These are phyloP conservation scores for Gossypium schwendimanii DNA, from an alignment of 441 rosid genomes.

Conservation along the genomic window DNA sequence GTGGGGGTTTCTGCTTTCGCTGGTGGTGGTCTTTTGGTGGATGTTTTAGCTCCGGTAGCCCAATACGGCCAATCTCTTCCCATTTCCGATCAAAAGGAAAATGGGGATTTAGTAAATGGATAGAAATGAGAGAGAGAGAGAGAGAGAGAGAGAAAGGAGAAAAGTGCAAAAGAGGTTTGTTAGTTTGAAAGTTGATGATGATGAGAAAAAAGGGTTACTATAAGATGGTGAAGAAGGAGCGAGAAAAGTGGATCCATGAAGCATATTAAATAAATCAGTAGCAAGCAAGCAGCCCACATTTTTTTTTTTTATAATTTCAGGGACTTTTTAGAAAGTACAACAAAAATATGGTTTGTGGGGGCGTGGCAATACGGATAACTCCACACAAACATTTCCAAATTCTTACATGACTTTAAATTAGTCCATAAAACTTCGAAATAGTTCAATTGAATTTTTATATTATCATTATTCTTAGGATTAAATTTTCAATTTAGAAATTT, in stretches of 20 bases:
- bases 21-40: slow-evolving; percentile 15
- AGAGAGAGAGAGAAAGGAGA: not conserved
- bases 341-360: too few species aligned
- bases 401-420: too few species aligned
- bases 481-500: too few species aligned
- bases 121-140: not conserved
- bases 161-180: not conserved
- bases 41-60: slow-evolving; percentile 27
- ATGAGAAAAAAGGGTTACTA: not conserved
- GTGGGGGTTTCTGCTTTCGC: not conserved
- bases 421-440: too few species aligned
- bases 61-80: slow-evolving; percentile 45
- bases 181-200: not conserved
- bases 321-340: too few species aligned
- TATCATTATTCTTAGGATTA: too few species aligned
- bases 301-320: not conserved
- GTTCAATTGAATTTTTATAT: too few species aligned
- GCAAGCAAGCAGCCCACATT: too few species aligned
- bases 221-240: slow-evolving; percentile 20
- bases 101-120: not conserved
- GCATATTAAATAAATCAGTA: slow-evolving; percentile 3
- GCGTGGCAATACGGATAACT: too few species aligned
- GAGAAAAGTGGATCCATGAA: slow-evolving; percentile 35
- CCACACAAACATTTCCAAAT: too few species aligned
- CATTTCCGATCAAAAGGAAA: slow-evolving; percentile 28